phyloP scores from a whole-genome alignment of 345 rosid genomes.

The Boechera divaricarpa region DNA sequence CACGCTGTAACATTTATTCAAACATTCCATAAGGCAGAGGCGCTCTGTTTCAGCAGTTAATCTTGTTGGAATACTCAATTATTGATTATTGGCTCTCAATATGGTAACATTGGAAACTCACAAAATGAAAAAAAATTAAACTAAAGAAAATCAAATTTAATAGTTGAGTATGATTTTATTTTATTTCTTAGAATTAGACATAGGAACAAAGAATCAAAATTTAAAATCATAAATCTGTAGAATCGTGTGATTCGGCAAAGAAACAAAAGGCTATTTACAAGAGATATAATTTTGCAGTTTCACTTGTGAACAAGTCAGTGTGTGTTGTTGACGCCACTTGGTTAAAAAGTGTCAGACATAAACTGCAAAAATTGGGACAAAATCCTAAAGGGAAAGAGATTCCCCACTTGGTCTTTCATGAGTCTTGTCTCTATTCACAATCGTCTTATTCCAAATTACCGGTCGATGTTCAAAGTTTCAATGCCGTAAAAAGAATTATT shows the following conservation, averaged over 20 bases:
- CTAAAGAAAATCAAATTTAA: background rate
- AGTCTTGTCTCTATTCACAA: constrained; percentile 37
- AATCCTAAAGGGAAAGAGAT: constrained; percentile 37
- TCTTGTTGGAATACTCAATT: background rate
- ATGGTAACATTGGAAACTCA: background rate
- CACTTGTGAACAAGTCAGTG: background rate
- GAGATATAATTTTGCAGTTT: constrained; percentile 17
- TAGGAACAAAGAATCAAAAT: background rate
- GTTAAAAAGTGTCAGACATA: constrained; percentile 37
- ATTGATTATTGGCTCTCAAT: background rate
- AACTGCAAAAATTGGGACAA: constrained; percentile 36
- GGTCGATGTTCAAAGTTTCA: constrained; percentile 38
- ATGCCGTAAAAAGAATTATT: constrained; percentile 23
- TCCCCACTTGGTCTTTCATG: constrained; percentile 40
- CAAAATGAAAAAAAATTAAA: background rate
- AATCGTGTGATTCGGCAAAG: background rate
- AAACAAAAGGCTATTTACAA: background rate
- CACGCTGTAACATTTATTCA: constrained; percentile 21
- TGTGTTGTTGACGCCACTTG: constrained; percentile 31
- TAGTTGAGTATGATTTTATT: background rate
- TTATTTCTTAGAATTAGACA: background rate
- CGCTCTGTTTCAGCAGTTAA: background rate
- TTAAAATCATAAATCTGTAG: background rate
- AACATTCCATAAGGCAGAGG: background rate
- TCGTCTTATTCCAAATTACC: constrained; percentile 29